phyloP scores from a whole-genome alignment of 2,329 filamentous ascomycete genomes.

The Exophiala mesophila region DNA sequence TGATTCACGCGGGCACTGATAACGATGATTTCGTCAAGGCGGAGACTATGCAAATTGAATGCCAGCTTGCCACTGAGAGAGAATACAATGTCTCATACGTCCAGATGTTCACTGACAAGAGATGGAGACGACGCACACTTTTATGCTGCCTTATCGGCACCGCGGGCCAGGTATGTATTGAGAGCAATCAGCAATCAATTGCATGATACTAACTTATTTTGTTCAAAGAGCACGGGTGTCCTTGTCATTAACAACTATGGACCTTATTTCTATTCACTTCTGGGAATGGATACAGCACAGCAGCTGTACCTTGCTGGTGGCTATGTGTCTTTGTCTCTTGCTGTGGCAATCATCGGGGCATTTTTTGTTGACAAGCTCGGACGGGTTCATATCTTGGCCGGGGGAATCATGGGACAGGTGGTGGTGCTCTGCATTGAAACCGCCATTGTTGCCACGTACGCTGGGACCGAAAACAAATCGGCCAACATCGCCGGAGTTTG shows the following conservation, averaged over 20 bases:
- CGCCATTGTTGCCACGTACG: conserved; percentile 1
- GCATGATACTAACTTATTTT: no score
- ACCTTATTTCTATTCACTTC: conserved; percentile 39
- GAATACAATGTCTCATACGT: not conserved
- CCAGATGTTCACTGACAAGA: not conserved
- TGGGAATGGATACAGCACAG: conserved; percentile 38
- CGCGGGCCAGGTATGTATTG: no score
- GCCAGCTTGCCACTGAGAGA: conserved; percentile 1
- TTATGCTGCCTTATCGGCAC: no score
- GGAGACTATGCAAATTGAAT: conserved; percentile 1
- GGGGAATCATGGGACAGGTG: not conserved
- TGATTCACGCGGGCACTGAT: not conserved
- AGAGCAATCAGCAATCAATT: no score
- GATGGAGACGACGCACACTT: conserved; percentile 1
- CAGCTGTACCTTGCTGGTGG: conserved; percentile 7
- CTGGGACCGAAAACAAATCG: not conserved
- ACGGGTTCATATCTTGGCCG: conserved; percentile 2
- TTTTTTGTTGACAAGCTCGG: conserved; percentile 10
- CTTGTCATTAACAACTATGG: conserved; percentile 35
- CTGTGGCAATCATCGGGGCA: not conserved
- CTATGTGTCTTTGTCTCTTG: conserved; percentile 2
- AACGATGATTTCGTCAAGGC: conserved; percentile 1
- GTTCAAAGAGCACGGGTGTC: no score
- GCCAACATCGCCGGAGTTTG: conserved; percentile 29
- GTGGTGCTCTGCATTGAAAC: not conserved